Percentiles rank a stretch among this genome's conserved stretches.
These are phyloP conservation scores for Kwoniella mangroviensis DNA, from an alignment of 768 basidiomycete genomes.

Conservation along the genomic window DNA sequence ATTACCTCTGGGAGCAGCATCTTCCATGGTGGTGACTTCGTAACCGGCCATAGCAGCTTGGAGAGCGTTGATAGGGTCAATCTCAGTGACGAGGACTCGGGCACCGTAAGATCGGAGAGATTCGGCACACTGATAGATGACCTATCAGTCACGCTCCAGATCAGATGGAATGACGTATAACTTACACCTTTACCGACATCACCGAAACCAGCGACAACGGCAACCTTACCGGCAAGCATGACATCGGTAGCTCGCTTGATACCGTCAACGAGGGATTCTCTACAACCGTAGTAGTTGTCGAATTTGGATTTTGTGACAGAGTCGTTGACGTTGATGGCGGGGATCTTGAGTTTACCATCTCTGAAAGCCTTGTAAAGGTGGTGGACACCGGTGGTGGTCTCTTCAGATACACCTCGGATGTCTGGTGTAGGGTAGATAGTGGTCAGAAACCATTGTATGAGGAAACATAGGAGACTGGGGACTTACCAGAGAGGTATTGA, in stretches of 20 bases:
- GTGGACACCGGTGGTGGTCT: conserved; percentile 99
- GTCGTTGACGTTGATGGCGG: conserved; percentile 99
- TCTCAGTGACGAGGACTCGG: conserved; percentile 94
- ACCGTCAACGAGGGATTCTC: conserved; percentile 98
- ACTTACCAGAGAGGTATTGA: conserved; percentile 75
- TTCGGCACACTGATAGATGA: conserved; percentile 71
- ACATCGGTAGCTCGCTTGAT: conserved; percentile 99
- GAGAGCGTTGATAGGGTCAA: conserved; percentile 99
- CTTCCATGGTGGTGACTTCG: conserved; percentile 98
- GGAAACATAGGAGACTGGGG: background rate
- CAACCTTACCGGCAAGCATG: conserved; percentile 99
- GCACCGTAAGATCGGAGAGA: conserved; percentile 96
- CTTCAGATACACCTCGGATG: conserved; percentile 93
- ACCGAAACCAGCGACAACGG: conserved; percentile 97
- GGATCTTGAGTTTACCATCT: conserved; percentile 92
- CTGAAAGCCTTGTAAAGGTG: conserved; percentile 98
- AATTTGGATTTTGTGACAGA: conserved; percentile 99
- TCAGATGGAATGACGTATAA: conserved; percentile 38
- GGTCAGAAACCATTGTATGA: background rate
- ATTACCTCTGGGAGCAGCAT: conserved; percentile 84
- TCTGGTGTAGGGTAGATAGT: conserved; percentile 60
- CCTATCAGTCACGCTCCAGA: conserved; percentile 1
- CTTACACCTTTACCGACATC: conserved; percentile 98
- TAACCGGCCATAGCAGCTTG: conserved; percentile 99
- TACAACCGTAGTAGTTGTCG: conserved; percentile 82